Evolutionary conservation across 2,329 filamentous ascomycete genomes (phyloP), one percentile per base, ranked within the genome.

Genomic region (Dactylellina parvicollis): DNA sequence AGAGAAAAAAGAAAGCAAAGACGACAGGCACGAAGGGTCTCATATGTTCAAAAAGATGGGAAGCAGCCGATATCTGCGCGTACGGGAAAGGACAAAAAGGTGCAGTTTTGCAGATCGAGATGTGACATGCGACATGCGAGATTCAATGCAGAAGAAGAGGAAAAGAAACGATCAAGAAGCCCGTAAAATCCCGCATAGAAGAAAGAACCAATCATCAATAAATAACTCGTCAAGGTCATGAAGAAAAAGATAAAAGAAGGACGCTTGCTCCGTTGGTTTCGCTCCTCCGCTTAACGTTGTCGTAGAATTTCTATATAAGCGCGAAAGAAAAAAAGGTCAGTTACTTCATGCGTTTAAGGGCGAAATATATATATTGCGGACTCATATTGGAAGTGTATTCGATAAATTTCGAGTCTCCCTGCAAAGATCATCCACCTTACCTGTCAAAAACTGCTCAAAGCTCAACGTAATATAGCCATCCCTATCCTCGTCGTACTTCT

Each of bases 401-500:
- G n/a, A n/a, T n/a, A n/a, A n/a, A n/a, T n/a, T n/a, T n/a, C n/a
- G n/a, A n/a, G n/a, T n/a, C n/a, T n/a, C n/a, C n/a, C n/a, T n/a
- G 16, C 36, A 16, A 22, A 34, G 28, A 34, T 3, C 4, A 28
- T n/a, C 36, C 20, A 26, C 9, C 20, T 7, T 42, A 47, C 54
- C 36, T 34, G 46, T 60, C 38, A 64, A 40, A 24, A 92, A 92
- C 78, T 92, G 90, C 82, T 92, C 90, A 78, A 93, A 93, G 80
- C 89, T 91, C 60, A 93, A 82, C 2, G 90, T 93, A 77, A 93
- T 91, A 59, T 93, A 98, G 1, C 95, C 95, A 82, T 98, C 95
- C 42, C 95, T 87, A 81, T 99, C 95, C 78, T 96, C 91, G 78
- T 99, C 95, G 81, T 98, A 99, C 82, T 93, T 94, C 85, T 99